Evolutionary conservation across 1,139 yeast genomes (phyloP).

Genomic region (Geotrichum phurueaensis): DNA sequence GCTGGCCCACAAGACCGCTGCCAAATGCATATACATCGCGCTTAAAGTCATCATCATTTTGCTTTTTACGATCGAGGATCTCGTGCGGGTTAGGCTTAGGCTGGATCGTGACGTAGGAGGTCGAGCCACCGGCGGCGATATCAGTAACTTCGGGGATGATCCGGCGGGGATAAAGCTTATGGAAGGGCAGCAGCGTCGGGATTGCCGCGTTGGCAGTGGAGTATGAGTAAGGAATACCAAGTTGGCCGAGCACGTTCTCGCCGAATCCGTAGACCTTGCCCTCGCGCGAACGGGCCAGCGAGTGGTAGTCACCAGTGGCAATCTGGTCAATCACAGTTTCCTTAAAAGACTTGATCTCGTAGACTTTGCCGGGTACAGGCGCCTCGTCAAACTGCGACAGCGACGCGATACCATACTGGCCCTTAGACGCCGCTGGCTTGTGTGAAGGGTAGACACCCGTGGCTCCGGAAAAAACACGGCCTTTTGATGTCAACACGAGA

Average conservation of each 20-base stretch:
- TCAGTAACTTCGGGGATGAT: constrained; percentile 28
- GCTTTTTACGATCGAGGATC: constrained; percentile 21
- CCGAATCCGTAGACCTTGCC: constrained; percentile 84
- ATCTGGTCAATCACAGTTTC: constrained; percentile 44
- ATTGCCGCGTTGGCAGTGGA: constrained; percentile 62
- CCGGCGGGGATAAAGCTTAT: constrained; percentile 37
- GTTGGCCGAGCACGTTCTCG: constrained; percentile 70
- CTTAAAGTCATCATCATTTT: constrained; percentile 20
- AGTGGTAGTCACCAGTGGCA: constrained; percentile 70
- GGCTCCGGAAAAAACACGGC: constrained; percentile 58
- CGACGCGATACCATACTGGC: constrained; percentile 78
- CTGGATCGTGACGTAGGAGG: constrained; percentile 45
- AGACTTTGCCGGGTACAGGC: constrained; percentile 42
- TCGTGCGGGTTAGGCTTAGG: constrained; percentile 18
- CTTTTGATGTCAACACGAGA: constrained; percentile 53
- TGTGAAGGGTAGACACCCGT: constrained; percentile 39
- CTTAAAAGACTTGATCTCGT: constrained; percentile 32
- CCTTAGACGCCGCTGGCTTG: constrained; percentile 43
- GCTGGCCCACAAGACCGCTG: constrained; percentile 79
- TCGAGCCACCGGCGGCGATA: constrained; percentile 63
- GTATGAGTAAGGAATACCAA: constrained; percentile 65
- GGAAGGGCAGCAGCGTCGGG: constrained; percentile 52
- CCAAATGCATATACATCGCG: constrained; percentile 54
- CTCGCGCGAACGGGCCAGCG: constrained; percentile 54
- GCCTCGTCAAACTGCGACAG: constrained; percentile 56